Evolutionary conservation across 176 grass and related monocot genomes (phyloP), one percentile per base, ranked within the genome.

Genomic region (Oryza glumipatula): DNA sequence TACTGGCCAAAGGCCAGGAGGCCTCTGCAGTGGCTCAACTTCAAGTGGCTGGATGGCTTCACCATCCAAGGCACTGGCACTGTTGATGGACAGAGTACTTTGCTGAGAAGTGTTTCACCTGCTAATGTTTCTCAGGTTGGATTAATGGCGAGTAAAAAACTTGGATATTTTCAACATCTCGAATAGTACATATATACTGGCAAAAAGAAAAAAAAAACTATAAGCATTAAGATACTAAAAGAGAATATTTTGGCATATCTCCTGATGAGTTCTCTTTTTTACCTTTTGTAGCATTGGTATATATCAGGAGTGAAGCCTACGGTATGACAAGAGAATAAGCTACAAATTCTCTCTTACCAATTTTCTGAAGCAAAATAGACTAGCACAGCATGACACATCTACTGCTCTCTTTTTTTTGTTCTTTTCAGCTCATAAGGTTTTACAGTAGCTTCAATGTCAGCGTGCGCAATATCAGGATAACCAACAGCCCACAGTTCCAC

Each of bases 21-120:
- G 41, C 80, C 85, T 35, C 81, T 89, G 14, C 94, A 93, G 77
- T 95, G 94, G 94, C n/a, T 95, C 79, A 95, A 95, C 78, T 84
- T 95, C 36, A 92, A 93, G 78, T 92, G 93, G 93, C 76, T 95
- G 72, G 45, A 78, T 16, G 84, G 41, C 30, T 95, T 95, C 85
- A 89, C 67, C 54, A 76, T 92, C 26, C 88, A 76, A 84, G 93
- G 93, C 78, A 70, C 67, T 76, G 93, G 93, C 54, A 79, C 80
- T 15, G 44, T 92, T 26, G 80, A 90, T 70, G 93, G 93, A 16
- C 93, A 87, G 56, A 87, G 88, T 51, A 39, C 28, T 23, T 66
- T 67, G 7, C 38, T 81, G 7, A 79, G n/a, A 60, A 89, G 79
- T 76, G 15, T 21, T 17, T 91, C 89, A 70, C 69, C 38, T 43